Conservation (phyloP, 2,329 filamentous ascomycete genomes). For the Penicillium olsonii region DNA sequence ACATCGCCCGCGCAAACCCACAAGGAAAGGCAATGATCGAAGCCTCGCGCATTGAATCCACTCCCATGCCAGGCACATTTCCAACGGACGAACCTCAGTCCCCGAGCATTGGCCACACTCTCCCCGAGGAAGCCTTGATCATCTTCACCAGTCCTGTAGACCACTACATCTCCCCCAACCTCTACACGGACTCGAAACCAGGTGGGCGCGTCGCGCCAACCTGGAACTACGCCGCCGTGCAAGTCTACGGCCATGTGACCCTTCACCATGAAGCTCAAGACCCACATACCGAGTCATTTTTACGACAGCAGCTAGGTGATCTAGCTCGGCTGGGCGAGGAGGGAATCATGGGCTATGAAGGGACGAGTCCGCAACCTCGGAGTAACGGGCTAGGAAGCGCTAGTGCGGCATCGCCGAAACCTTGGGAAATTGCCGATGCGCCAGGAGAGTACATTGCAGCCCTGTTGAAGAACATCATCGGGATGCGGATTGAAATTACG, state of each 20-base stretch:
- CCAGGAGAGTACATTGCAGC: conserved; percentile 20
- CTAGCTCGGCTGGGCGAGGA: conserved; percentile 17
- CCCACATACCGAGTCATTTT: conserved; percentile 7
- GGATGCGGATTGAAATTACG: conserved; percentile 20
- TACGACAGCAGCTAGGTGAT: conserved; percentile 16
- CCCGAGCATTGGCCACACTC: neutral
- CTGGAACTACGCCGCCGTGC: conserved; percentile 68
- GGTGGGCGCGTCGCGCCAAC: conserved; percentile 65
- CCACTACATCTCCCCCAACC: conserved; percentile 53
- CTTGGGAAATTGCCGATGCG: conserved; percentile 22
- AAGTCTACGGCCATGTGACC: conserved; percentile 21
- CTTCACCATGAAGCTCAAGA: conserved; percentile 12
- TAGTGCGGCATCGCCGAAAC: neutral
- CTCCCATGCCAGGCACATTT: conserved; percentile 1
- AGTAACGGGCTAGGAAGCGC: neutral
- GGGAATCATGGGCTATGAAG: conserved; percentile 15
- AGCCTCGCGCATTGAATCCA: neutral
- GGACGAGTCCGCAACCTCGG: neutral
- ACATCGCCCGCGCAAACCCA: conserved; percentile 23
- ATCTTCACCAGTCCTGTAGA: conserved; percentile 22
- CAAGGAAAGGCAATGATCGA: conserved; percentile 23
- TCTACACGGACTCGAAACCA: conserved; percentile 68
- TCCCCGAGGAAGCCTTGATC: conserved; percentile 17
- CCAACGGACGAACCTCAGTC: neutral
- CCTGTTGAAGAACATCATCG: conserved; percentile 22